These are phyloP conservation scores for Solanum rostratum DNA, from an alignment of 257 asterid genomes.

Conservation along the genomic window DNA sequence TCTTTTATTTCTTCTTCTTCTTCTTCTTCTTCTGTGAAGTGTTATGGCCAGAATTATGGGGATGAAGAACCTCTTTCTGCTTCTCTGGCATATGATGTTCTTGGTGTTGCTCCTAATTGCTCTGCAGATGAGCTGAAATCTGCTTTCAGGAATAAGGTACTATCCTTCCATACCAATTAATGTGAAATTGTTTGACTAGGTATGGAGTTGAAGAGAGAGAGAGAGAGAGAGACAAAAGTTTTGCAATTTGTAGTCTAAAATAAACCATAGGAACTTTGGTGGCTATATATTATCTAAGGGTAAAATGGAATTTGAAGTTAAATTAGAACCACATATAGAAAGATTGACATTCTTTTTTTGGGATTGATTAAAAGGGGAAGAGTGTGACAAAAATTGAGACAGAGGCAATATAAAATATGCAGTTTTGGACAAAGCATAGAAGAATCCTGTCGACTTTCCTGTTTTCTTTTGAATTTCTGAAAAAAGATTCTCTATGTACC, in stretches of 20 bases:
- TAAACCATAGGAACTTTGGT: background rate
- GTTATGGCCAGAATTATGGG: conserved; percentile 15
- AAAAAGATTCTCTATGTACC: background rate
- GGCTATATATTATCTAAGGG: background rate
- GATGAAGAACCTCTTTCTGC: conserved; percentile 25
- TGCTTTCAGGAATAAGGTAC: conserved; percentile 80
- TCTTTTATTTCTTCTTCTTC: conserved; percentile 10
- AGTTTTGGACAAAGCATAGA: background rate
- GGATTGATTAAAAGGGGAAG: background rate
- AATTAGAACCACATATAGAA: background rate
- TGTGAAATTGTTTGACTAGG: background rate
- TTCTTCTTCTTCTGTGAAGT: conserved; percentile 13
- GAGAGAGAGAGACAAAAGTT: background rate
- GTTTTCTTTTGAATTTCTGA: background rate
- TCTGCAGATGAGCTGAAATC: conserved; percentile 56
- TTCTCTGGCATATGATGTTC: conserved; percentile 52
- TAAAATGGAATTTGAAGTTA: background rate
- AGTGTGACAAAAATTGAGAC: background rate
- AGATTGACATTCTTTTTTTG: background rate
- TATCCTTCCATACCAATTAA: background rate
- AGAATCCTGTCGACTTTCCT: background rate
- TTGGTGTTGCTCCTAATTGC: conserved; percentile 57
- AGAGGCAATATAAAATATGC: background rate
- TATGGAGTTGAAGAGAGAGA: background rate
- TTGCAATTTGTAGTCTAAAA: background rate